phyloP scores from a whole-genome alignment of 495 filamentous ascomycete species.

The Lophiostoma macrostomum region DNA sequence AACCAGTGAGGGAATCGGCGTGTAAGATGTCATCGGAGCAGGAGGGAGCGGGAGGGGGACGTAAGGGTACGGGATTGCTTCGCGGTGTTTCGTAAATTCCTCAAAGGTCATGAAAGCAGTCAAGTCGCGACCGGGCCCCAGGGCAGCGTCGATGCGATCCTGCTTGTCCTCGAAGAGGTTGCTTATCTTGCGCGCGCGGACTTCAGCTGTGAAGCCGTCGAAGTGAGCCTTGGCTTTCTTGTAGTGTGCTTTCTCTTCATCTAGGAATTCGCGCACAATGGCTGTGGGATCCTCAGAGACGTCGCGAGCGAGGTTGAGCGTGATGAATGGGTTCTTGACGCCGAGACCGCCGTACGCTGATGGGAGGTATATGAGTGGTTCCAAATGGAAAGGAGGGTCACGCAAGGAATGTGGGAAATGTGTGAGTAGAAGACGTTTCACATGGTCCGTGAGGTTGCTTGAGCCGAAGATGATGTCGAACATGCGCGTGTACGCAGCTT shows the following conservation, averaged over 20 bases:
- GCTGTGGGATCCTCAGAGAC: slow-evolving; percentile 2
- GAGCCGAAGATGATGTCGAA: slow-evolving; percentile 16
- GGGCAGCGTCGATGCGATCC: not conserved
- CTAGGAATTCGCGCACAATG: slow-evolving; percentile 6
- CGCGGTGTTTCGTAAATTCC: slow-evolving; percentile 10
- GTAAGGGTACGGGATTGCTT: not conserved
- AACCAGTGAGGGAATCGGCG: not conserved
- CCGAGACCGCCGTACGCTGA: slow-evolving; percentile 24
- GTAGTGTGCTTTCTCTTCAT: slow-evolving; percentile 17
- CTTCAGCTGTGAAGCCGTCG: not conserved
- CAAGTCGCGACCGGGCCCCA: not conserved
- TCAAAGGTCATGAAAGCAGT: slow-evolving; percentile 13
- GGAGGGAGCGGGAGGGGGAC: not conserved
- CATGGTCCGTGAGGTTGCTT: slow-evolving; percentile 11
- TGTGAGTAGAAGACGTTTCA: slow-evolving; percentile 6
- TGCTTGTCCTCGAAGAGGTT: not conserved
- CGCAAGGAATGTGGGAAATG: not conserved
- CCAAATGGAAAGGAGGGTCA: not conserved
- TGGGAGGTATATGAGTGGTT: slow-evolving; percentile 27
- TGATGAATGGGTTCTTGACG: slow-evolving; percentile 27
- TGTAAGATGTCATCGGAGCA: not conserved
- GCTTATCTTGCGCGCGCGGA: not conserved
- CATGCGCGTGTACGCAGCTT: slow-evolving; percentile 9
- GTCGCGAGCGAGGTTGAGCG: slow-evolving; percentile 11
- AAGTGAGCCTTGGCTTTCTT: slow-evolving; percentile 4